Conservation (phyloP, 1,284 basidiomycete genomes). For the Lentinula novae-zelandiae region DNA sequence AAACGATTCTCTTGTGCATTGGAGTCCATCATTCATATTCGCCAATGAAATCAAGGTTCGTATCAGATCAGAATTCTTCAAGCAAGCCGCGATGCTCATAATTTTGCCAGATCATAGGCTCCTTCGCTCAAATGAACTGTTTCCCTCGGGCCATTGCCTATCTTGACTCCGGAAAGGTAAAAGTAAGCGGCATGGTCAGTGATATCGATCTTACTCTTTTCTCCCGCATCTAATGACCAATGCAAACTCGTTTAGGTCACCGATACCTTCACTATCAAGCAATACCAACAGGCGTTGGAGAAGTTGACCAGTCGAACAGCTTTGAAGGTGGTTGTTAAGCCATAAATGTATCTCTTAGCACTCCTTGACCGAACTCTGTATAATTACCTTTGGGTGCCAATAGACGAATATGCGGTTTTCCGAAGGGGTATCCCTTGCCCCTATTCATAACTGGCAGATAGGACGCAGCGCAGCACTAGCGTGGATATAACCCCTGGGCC, state of each 20-base stretch:
- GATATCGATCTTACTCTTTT: background rate
- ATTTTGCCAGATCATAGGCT: slow-evolving; percentile 51
- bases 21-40: slow-evolving; percentile 66
- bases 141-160: slow-evolving; percentile 89
- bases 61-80: slow-evolving; percentile 5
- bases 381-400: too few relatives aligned
- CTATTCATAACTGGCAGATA: too few relatives aligned
- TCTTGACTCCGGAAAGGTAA: slow-evolving; percentile 80
- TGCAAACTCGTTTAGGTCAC: slow-evolving; percentile 45
- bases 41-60: slow-evolving; percentile 77
- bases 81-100: background rate
- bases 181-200: slow-evolving; percentile 76
- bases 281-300: slow-evolving; percentile 80
- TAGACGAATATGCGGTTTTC: too few relatives aligned
- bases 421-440: too few relatives aligned
- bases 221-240: background rate
- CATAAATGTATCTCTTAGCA: slow-evolving; percentile 6
- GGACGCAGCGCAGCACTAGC: too few relatives aligned
- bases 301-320: slow-evolving; percentile 76
- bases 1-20: slow-evolving; percentile 73
- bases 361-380: background rate
- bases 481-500: background rate
- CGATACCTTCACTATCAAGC: slow-evolving; percentile 69
- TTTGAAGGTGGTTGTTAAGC: slow-evolving; percentile 64
- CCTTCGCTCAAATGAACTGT: slow-evolving; percentile 82